Evolutionary conservation across 1,139 yeast genomes (phyloP).

Genomic region (Meyerozyma carpophila): DNA sequence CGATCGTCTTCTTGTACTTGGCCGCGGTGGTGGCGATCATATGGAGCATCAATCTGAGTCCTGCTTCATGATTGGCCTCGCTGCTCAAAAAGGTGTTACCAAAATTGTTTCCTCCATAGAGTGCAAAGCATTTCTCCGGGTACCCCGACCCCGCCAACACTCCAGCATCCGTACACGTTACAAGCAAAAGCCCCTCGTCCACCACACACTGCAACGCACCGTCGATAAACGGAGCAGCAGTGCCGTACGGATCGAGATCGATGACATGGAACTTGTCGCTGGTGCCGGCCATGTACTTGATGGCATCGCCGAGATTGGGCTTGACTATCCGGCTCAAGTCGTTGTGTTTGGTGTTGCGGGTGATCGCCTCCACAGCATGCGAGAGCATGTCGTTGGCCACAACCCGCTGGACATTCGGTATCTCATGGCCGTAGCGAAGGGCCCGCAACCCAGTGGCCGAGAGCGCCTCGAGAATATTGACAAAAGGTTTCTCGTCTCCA

Average conservation of each 20-base stretch:
- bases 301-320: constrained; percentile 84
- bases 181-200: constrained; percentile 78
- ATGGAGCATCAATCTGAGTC: constrained; percentile 74
- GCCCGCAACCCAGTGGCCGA: constrained; percentile 96
- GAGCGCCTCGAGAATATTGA: constrained; percentile 78
- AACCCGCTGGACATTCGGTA: constrained; percentile 64
- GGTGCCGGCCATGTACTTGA: constrained; percentile 62
- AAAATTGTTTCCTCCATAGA: constrained; percentile 68
- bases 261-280: constrained; percentile 65
- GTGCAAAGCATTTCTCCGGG: constrained; percentile 93
- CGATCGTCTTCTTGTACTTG: constrained; percentile 78
- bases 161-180: constrained; percentile 95
- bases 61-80: constrained; percentile 91
- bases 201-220: constrained; percentile 77
- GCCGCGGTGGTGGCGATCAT: constrained; percentile 82
- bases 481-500: constrained; percentile 14
- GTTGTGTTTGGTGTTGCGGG: constrained; percentile 66
- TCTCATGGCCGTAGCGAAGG: constrained; percentile 85
- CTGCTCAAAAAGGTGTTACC: constrained; percentile 74
- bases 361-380: constrained; percentile 82
- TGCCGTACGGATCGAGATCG: constrained; percentile 95
- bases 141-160: constrained; percentile 94
- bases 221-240: constrained; percentile 93
- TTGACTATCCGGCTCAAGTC: constrained; percentile 46
- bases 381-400: constrained; percentile 86